A percentile compares a stretch with the other conserved stretches of the same genome.
These are phyloP conservation scores for Magnaporthiopsis poae DNA, from an alignment of 2,329 filamentous ascomycete genomes.

Conservation along the genomic window DNA sequence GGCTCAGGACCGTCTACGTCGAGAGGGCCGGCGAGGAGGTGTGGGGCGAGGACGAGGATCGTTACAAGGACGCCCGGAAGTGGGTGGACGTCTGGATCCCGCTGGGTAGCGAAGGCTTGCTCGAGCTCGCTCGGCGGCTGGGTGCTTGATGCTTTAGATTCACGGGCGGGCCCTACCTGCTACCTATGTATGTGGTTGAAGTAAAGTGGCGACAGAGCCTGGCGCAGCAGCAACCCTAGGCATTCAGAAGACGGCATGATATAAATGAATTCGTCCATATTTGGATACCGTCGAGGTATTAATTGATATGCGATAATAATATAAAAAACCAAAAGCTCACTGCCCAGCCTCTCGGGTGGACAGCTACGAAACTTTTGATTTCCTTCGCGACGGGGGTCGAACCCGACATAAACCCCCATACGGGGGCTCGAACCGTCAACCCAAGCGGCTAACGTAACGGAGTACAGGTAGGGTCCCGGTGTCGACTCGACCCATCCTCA, in stretches of 20 bases:
- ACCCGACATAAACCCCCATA: no score
- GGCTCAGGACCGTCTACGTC: slow-evolving; percentile 64
- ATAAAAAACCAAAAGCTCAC: neutral
- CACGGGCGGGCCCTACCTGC: neutral
- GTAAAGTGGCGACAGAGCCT: neutral
- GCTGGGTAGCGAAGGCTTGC: slow-evolving; percentile 38
- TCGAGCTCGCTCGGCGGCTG: slow-evolving; percentile 34
- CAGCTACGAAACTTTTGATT: no score
- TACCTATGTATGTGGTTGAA: neutral
- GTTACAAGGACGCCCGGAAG: slow-evolving; percentile 35
- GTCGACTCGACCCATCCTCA: no score
- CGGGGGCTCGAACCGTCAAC: no score
- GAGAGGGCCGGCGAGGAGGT: slow-evolving; percentile 58
- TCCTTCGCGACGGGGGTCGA: no score
- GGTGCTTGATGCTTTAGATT: neutral
- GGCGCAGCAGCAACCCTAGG: neutral
- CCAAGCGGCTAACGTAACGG: no score
- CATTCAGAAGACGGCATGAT: neutral
- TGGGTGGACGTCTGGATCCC: slow-evolving; percentile 59
- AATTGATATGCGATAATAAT: neutral
- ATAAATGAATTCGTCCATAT: neutral
- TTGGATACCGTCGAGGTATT: neutral
- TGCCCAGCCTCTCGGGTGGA: no score
- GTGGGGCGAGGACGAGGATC: slow-evolving; percentile 29
- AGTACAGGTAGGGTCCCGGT: no score